Base-by-base conservation (phyloP, 495 filamentous ascomycete species). In the Talaromyces proteolyticus region DNA sequence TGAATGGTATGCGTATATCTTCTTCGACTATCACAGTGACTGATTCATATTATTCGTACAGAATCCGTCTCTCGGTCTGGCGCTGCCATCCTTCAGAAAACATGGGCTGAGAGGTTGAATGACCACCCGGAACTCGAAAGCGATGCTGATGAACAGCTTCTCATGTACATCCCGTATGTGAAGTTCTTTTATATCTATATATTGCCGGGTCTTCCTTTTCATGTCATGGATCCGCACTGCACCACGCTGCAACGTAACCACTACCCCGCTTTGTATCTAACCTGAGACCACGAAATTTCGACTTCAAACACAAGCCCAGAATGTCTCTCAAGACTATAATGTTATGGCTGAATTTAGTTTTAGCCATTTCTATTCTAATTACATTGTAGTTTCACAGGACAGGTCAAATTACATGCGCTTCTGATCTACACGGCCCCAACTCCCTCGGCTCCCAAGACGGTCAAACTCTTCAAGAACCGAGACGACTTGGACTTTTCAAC, bases 131-230 rank as follows among this genome's bases (percentile, higher is more conserved):
- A 91, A 65, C 75, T 98, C 11, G 78, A 74, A 61, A 96, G 90
- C 52, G 87, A 92, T 62, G 81, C 84, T 0, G 93, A 97, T 60
- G 93, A 96, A 73, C 90, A 98, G 69, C 53, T 98, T n/a, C 60
- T 98, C 26, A 87, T 97, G 69, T 82, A 85, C 58, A 78, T 97
- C 18, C 94, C 93, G 92, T 97, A 72, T 41, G 88, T 79, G 21
- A 14, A 12, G 38, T 34, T 34, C 1, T 10, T 45, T n/a, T 45
- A 43, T 40, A 44, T 37, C 12, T n/a, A 26, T 24, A 17, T 20
- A 44, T 23, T 17, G n/a, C n/a, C n/a, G n/a, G n/a, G n/a, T n/a
- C n/a, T n/a, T n/a, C n/a, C n/a, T n/a, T n/a, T n/a, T n/a, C n/a
- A n/a, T n/a, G n/a, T n/a, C n/a, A n/a, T n/a, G n/a, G n/a, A n/a